phyloP scores from a whole-genome alignment of 164 flowering plant genomes.

The Piper betle region DNA sequence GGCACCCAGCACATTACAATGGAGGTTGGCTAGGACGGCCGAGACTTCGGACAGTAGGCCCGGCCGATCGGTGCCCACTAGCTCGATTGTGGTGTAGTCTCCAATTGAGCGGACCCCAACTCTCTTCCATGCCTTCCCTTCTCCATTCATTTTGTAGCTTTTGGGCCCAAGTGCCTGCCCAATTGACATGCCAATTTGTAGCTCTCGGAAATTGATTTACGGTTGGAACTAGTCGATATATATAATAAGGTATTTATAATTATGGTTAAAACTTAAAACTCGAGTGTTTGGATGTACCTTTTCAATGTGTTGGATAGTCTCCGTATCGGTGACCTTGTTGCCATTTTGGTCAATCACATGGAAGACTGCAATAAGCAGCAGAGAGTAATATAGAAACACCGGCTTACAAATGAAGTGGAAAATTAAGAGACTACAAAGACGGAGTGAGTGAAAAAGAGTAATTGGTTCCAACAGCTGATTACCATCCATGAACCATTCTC shows the following conservation, averaged over 20 bases:
- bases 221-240: no score
- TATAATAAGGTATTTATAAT: no score
- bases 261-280: no score
- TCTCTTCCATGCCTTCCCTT: conserved; percentile 25
- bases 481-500: conserved; percentile 99
- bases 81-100: conserved; percentile 56
- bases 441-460: not conserved
- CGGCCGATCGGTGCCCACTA: conserved; percentile 63
- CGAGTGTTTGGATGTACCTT: conserved; percentile 27
- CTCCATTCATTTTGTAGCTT: conserved; percentile 19
- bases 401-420: not conserved
- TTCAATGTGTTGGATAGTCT: conserved; percentile 64
- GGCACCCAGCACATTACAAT: conserved; percentile 61
- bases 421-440: conserved; percentile 1
- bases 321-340: conserved; percentile 44
- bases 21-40: conserved; percentile 53
- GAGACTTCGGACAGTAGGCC: conserved; percentile 74
- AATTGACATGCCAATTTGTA: not conserved
- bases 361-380: conserved; percentile 30
- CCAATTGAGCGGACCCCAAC: conserved; percentile 61
- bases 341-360: conserved; percentile 66
- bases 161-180: conserved; percentile 70
- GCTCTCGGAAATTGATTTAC: not conserved
- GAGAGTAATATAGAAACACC: not conserved
- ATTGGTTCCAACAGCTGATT: conserved; percentile 1